Evolutionary conservation across 2,329 filamentous ascomycete species (phyloP).

Genomic region (Fusarium nisikadoi): DNA sequence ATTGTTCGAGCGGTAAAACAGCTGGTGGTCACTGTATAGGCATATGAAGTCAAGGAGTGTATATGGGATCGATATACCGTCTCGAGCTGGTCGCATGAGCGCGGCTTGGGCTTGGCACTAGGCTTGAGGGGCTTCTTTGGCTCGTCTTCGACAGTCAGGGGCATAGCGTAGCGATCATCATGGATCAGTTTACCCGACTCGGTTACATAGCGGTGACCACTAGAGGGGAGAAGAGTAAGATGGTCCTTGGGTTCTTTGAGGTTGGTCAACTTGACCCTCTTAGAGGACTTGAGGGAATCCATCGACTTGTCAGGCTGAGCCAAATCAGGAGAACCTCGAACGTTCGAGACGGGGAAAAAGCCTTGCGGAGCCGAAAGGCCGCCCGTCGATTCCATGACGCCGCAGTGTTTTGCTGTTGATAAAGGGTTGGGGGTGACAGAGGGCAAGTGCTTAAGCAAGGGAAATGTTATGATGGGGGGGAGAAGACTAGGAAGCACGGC

Average conservation of each 20-base stretch:
- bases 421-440: neutral
- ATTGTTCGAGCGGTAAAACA: neutral
- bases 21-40: neutral
- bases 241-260: constrained; percentile 20
- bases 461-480: neutral
- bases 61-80: constrained; percentile 26
- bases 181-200: constrained; percentile 7
- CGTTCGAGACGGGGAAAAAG: constrained; percentile 19
- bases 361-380: constrained; percentile 2
- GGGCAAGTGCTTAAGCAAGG: neutral
- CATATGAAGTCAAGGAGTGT: neutral
- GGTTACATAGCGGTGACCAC: constrained; percentile 24
- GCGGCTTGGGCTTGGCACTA: constrained; percentile 21
- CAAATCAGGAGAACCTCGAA: constrained; percentile 5
- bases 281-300: neutral
- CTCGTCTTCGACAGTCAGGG: constrained; percentile 4
- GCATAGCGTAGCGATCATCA: constrained; percentile 23
- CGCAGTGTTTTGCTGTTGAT: neutral
- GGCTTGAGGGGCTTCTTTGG: constrained; percentile 7
- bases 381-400: constrained; percentile 9
- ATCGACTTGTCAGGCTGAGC: neutral
- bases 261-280: constrained; percentile 16
- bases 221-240: constrained; percentile 14
- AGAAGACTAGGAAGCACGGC: neutral
- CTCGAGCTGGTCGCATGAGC: constrained; percentile 12